Base-by-base conservation (phyloP, 257 asterid species). In the Lavandula angustifolia region DNA sequence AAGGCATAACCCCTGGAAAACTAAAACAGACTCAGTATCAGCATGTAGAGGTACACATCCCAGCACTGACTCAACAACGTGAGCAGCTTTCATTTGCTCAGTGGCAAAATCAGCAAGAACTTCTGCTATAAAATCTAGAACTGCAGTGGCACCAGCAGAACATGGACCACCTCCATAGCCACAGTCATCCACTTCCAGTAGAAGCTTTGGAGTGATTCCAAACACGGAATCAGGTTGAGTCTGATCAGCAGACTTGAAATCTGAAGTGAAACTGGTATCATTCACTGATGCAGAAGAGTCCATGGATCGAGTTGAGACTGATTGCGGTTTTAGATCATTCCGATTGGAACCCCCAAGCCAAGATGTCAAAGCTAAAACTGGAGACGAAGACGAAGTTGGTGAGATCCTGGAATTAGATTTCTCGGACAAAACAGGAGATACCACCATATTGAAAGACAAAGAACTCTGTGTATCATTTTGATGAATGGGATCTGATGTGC, bases 151-250 rank as follows among this genome's bases (percentile, higher is more conserved):
- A 56, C 89, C 96, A 70, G 98, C 95, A 69, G 99, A 90, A 67
- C 99, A 94, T 7, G 99, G 98, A 16, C 99, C 99, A n/a, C 99
- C 96, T 62, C 99, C 96, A 77, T 90, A 90, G 56, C 99, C 96
- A 79, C 86, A 84, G 72, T 94, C 95, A 73, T 94, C 99, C 64
- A 94, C 95, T 73, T 90, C 94, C 69, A 94, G 89, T 58, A 94
- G 92, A 62, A 86, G 86, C 58, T 77, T 86, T 16, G 98, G 80
- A 74, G 79, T 82, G 22, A 86, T 76, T 0, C 69, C 72, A 59
- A 82, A 83, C 67, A 81, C 47, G 55, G 87, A 70, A 60, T 81
- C 79, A 82, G 77, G 66, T 48, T 79, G 89, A 49, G 75, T 70
- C 78, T 86, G 94, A 73, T 82, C 77, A 76, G 75, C 59, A 33